Conservation (phyloP, 163 green algal genomes). For the Picocystis sp. region DNA sequence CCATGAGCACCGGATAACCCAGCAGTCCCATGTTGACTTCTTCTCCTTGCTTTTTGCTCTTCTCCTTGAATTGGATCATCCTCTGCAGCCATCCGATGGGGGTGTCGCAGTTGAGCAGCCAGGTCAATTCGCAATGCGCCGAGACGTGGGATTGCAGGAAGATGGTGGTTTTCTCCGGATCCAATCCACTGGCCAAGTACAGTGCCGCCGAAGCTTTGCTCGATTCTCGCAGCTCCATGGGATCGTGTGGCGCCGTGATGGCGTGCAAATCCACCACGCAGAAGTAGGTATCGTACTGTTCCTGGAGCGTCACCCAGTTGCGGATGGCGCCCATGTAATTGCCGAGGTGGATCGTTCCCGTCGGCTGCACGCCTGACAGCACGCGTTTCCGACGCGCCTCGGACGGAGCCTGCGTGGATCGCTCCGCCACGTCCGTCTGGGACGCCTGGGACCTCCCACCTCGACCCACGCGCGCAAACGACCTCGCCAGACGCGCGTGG, state of each 20-base stretch:
- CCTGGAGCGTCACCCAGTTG: conserved; percentile 89
- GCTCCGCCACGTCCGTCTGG: too few relatives aligned
- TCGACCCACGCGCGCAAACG: too few relatives aligned
- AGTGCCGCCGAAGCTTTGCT: conserved; percentile 62
- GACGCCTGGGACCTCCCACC: too few relatives aligned
- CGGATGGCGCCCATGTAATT: conserved; percentile 96
- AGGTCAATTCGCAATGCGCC: conserved; percentile 85
- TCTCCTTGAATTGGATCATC: conserved; percentile 91
- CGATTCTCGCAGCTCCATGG: conserved; percentile 47
- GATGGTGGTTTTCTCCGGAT: conserved; percentile 39
- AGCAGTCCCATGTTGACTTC: conserved; percentile 77
- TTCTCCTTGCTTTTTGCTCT: conserved; percentile 30
- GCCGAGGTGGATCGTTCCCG: conserved; percentile 79
- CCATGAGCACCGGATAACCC: conserved; percentile 98
- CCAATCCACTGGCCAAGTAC: conserved; percentile 83
- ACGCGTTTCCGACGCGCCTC: conserved; percentile 45
- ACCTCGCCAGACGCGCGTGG: too few relatives aligned
- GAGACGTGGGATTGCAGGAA: conserved; percentile 78
- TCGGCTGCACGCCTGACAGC: conserved; percentile 92
- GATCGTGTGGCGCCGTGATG: conserved; percentile 77
- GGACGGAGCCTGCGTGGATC: too few relatives aligned
- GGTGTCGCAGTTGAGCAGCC: conserved; percentile 86
- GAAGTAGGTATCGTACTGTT: conserved; percentile 82
- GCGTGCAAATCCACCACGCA: conserved; percentile 95
- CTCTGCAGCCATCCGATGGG: conserved; percentile 74